Percentiles rank a stretch among this genome's conserved stretches.
Evolutionary conservation across 768 basidiomycete species (phyloP).

Genomic region (Udeniomyces megalosporus): DNA sequence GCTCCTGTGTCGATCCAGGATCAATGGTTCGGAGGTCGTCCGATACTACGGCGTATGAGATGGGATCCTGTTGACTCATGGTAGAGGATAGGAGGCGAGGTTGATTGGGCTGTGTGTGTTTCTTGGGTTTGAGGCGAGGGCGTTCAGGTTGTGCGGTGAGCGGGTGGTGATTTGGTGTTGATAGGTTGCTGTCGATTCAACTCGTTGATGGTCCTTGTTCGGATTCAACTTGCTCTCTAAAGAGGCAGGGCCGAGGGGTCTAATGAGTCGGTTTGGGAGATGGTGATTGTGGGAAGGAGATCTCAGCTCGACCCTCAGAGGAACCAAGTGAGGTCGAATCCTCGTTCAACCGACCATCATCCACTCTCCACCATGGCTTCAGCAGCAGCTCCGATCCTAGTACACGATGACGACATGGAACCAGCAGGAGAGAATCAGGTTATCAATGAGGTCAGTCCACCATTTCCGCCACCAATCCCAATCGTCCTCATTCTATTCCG

Average conservation of each 20-base stretch:
- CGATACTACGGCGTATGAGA: conserved; percentile 12
- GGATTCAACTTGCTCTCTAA: too few relatives aligned
- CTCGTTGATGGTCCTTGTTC: too few relatives aligned
- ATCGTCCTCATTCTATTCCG: neutral
- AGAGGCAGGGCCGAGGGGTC: too few relatives aligned
- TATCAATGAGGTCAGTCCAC: conserved; percentile 31
- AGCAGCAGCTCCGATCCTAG: neutral
- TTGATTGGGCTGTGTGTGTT: too few relatives aligned
- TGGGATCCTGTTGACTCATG: conserved; percentile 13
- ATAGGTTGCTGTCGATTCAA: too few relatives aligned
- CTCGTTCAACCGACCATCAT: neutral
- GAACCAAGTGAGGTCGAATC: too few relatives aligned
- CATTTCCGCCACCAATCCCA: neutral
- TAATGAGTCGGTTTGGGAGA: too few relatives aligned
- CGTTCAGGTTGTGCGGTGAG: too few relatives aligned
- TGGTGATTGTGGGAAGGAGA: too few relatives aligned
- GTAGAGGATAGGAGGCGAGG: neutral
- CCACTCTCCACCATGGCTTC: conserved; percentile 3
- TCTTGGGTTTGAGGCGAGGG: neutral
- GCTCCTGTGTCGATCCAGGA: conserved; percentile 48
- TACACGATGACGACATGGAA: conserved; percentile 31
- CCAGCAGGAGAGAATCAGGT: conserved; percentile 29
- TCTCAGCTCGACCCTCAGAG: too few relatives aligned
- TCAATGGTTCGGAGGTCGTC: neutral
- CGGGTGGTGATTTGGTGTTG: too few relatives aligned